Evolutionary conservation across 2,329 filamentous ascomycete genomes (phyloP).

Genomic region (Exophiala lecanii-corni): DNA sequence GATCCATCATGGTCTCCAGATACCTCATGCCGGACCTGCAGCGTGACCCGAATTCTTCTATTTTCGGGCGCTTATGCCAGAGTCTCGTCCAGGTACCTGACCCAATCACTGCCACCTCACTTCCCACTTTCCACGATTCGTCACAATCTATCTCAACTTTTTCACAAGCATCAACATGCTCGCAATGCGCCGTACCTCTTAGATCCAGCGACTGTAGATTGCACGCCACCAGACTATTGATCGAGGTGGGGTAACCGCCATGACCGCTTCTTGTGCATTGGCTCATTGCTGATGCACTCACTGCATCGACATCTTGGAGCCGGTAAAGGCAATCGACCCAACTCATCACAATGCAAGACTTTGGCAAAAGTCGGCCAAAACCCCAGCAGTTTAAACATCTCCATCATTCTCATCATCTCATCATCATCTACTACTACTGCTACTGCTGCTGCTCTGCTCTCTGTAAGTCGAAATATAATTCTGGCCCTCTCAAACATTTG

Average conservation of each 20-base stretch:
- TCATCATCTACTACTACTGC: neutral
- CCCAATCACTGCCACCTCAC: conserved; percentile 10
- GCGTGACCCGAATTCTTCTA: conserved; percentile 2
- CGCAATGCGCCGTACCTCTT: too few species aligned
- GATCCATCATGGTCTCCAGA: too few species aligned
- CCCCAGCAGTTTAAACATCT: neutral
- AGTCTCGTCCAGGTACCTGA: neutral
- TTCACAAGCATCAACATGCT: too few species aligned
- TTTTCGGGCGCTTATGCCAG: conserved; percentile 17
- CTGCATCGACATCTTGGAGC: too few species aligned
- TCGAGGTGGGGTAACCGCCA: neutral
- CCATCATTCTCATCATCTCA: neutral
- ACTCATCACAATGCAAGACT: neutral
- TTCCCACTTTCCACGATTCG: conserved; percentile 13
- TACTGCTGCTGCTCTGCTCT: too few species aligned
- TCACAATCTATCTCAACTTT: conserved; percentile 3
- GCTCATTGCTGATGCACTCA: too few species aligned
- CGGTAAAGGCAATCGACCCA: too few species aligned
- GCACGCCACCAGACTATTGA: conserved; percentile 13
- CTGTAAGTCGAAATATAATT: neutral
- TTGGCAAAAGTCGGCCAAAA: neutral
- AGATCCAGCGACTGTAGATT: conserved; percentile 12
- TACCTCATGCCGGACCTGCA: conserved; percentile 1
- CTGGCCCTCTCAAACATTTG: neutral
- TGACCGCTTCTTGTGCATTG: too few species aligned